A percentile compares a stretch with the other conserved stretches of the same genome.
Evolutionary conservation across 176 grass and related monocot species (phyloP).

Genomic region (Hordeum marinum): DNA sequence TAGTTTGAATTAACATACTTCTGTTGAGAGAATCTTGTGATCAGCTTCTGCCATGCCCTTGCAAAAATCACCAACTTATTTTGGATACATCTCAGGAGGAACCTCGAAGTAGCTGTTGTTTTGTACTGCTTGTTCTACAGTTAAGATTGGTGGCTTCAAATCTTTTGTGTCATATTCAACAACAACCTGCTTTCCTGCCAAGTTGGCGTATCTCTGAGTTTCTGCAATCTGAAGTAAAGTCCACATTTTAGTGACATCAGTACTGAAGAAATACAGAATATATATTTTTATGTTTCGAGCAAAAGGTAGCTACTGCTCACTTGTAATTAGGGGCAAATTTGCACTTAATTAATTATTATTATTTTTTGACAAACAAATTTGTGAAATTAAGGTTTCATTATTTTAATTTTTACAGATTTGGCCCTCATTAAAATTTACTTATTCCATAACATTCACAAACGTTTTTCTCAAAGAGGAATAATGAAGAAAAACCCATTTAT

Average conservation of each 20-base stretch:
- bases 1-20: conserved; percentile 39
- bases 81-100: conserved; percentile 29
- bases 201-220: conserved; percentile 63
- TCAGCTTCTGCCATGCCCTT: conserved; percentile 73
- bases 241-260: neutral
- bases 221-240: conserved; percentile 58
- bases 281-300: neutral
- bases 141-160: conserved; percentile 61
- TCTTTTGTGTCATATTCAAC: conserved; percentile 47
- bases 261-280: neutral
- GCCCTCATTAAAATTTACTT: neutral
- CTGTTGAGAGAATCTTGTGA: conserved; percentile 46
- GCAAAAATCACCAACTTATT: conserved; percentile 63
- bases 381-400: neutral
- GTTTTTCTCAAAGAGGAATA: neutral
- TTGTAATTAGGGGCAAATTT: neutral
- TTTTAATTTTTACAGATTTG: neutral
- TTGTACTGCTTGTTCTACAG: conserved; percentile 61
- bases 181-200: conserved; percentile 60
- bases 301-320: neutral
- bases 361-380: neutral
- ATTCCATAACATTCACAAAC: neutral
- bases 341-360: neutral
- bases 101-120: conserved; percentile 43
- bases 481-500: neutral